These are phyloP conservation scores for Suhomyces terraborum DNA, from an alignment of 1,139 yeast genomes.

Conservation along the genomic window DNA sequence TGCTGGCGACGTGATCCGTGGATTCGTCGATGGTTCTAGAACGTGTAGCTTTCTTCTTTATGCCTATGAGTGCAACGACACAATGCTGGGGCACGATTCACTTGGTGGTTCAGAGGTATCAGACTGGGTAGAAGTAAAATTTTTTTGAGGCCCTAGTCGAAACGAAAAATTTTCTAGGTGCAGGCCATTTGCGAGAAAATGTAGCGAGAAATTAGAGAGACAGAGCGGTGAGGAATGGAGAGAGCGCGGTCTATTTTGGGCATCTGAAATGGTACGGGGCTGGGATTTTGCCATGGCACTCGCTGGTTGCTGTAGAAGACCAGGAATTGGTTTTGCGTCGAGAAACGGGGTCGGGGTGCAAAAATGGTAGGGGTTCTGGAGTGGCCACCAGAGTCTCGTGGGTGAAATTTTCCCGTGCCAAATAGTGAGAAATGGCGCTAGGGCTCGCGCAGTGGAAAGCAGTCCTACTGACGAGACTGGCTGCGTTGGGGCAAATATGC, in stretches of 20 bases:
- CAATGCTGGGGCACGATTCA: slow-evolving; percentile 1
- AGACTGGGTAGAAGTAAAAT: slow-evolving; percentile 5
- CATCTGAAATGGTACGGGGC: too few species aligned
- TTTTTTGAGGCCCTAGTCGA: slow-evolving; percentile 7
- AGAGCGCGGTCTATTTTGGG: too few species aligned
- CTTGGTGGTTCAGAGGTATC: slow-evolving; percentile 2
- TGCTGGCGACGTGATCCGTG: background rate
- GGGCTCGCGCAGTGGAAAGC: background rate
- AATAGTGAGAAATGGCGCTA: background rate
- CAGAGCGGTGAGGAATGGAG: background rate
- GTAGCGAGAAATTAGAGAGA: background rate
- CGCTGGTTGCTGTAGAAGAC: too few species aligned
- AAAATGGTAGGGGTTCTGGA: background rate
- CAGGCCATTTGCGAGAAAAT: background rate
- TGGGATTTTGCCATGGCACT: too few species aligned
- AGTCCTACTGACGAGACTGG: too few species aligned
- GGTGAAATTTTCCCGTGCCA: background rate
- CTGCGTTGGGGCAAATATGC: too few species aligned
- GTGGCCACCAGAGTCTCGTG: background rate
- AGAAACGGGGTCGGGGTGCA: background rate
- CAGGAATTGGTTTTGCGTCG: too few species aligned
- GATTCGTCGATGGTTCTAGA: background rate
- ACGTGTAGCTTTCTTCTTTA: background rate
- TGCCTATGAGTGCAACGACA: slow-evolving; percentile 3
- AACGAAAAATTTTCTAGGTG: slow-evolving; percentile 10